Conservation (phyloP, 2,329 filamentous ascomycete genomes). For the Aspergillus ibericus region DNA sequence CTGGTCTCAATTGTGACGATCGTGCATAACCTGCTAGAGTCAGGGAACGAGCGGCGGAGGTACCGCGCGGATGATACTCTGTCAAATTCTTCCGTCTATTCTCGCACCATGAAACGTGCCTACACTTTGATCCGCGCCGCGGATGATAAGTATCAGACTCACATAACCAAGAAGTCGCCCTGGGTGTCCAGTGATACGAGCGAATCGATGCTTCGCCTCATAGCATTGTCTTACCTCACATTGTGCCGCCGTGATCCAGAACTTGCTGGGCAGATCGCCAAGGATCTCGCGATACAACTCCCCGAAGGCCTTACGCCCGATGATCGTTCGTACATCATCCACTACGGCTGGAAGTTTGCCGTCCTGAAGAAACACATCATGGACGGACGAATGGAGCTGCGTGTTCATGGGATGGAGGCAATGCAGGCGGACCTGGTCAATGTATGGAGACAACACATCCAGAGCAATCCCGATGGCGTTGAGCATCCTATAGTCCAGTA, state of each 20-base stretch:
- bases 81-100: slow-evolving; percentile 18
- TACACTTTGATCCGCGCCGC: slow-evolving; percentile 34
- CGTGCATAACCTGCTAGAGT: slow-evolving; percentile 32
- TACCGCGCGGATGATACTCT: slow-evolving; percentile 23
- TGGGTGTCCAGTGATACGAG: slow-evolving; percentile 46
- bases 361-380: slow-evolving; percentile 70
- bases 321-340: slow-evolving; percentile 37
- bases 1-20: slow-evolving; percentile 26
- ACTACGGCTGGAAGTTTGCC: slow-evolving; percentile 66
- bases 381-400: slow-evolving; percentile 86
- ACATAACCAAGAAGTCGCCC: slow-evolving; percentile 43
- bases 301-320: slow-evolving; percentile 28
- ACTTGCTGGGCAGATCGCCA: slow-evolving; percentile 35
- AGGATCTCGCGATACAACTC: slow-evolving; percentile 37
- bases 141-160: slow-evolving; percentile 39
- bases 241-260: slow-evolving; percentile 32
- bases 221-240: slow-evolving; percentile 33
- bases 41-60: slow-evolving; percentile 28
- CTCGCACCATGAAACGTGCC: slow-evolving; percentile 21
- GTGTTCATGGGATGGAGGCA: slow-evolving; percentile 72
- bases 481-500: slow-evolving; percentile 62
- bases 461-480: slow-evolving; percentile 41
- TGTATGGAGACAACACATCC: slow-evolving; percentile 63
- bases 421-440: slow-evolving; percentile 71
- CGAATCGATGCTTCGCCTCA: slow-evolving; percentile 34